phyloP scores from a whole-genome alignment of 441 rosid genomes.

The Adansonia gregorii region DNA sequence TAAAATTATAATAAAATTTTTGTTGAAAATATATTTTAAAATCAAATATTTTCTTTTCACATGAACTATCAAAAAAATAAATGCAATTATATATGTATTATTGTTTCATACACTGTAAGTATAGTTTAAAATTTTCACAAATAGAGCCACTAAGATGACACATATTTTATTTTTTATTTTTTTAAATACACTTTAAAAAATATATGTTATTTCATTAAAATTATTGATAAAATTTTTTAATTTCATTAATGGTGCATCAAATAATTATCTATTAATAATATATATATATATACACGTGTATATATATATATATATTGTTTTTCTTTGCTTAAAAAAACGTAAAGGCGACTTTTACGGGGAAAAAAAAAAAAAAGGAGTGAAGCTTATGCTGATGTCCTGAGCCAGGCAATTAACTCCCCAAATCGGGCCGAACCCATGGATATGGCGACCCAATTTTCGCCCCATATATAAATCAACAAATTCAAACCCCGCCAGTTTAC shows the following conservation, averaged over 20 bases:
- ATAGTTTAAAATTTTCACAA: too few species aligned
- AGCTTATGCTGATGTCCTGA: not conserved
- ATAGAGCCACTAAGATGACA: too few species aligned
- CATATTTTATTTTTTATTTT: too few species aligned
- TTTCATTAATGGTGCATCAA: too few species aligned
- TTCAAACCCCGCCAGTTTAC: not conserved
- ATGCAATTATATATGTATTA: not conserved
- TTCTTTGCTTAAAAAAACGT: not conserved
- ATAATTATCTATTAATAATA: too few species aligned
- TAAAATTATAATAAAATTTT: too few species aligned
- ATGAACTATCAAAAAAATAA: not conserved
- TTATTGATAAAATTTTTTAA: too few species aligned
- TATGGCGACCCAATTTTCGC: not conserved
- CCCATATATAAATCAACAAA: conserved; percentile 1
- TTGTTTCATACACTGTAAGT: too few species aligned
- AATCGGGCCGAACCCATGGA: not conserved
- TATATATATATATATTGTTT: not conserved
- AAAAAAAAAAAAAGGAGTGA: not conserved
- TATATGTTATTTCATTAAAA: too few species aligned
- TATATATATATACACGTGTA: too few species aligned
- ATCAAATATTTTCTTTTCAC: not conserved
- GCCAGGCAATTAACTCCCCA: not conserved
- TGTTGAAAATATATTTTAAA: not conserved
- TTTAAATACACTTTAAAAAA: too few species aligned
- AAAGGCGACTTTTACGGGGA: not conserved